Evolutionary conservation across 1,139 yeast genomes (phyloP).

Genomic region (Yamadazyma dushanensis): DNA sequence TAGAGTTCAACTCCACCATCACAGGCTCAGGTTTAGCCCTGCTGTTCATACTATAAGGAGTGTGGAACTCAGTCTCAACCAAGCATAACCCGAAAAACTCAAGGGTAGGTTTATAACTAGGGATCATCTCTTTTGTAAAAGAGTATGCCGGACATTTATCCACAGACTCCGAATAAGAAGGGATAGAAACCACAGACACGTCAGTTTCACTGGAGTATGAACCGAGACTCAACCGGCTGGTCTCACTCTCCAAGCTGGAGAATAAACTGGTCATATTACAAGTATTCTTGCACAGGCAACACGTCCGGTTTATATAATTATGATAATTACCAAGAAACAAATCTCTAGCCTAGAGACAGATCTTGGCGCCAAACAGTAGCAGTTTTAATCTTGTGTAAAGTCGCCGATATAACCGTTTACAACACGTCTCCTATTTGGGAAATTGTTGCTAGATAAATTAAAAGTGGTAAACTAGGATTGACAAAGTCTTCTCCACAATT

Average conservation of each 20-base stretch:
- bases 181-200: constrained; percentile 7
- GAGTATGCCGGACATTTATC: constrained; percentile 20
- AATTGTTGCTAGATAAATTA: no score
- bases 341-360: no score
- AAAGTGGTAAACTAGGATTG: no score
- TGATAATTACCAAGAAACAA: no score
- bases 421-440: no score
- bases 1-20: constrained; percentile 55
- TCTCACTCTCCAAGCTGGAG: neutral
- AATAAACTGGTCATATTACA: neutral
- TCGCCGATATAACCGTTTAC: no score
- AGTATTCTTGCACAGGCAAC: no score
- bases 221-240: constrained; percentile 1
- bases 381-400: no score
- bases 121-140: constrained; percentile 27
- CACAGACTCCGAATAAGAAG: constrained; percentile 10
- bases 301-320: no score
- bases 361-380: no score
- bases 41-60: constrained; percentile 37
- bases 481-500: no score
- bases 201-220: constrained; percentile 2
- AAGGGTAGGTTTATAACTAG: constrained; percentile 33
- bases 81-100: constrained; percentile 36
- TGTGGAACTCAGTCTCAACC: constrained; percentile 36
- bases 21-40: constrained; percentile 47